These are phyloP conservation scores for Tubosaeta sp. DNA, from an alignment of 768 basidiomycete species.

Conservation along the genomic window DNA sequence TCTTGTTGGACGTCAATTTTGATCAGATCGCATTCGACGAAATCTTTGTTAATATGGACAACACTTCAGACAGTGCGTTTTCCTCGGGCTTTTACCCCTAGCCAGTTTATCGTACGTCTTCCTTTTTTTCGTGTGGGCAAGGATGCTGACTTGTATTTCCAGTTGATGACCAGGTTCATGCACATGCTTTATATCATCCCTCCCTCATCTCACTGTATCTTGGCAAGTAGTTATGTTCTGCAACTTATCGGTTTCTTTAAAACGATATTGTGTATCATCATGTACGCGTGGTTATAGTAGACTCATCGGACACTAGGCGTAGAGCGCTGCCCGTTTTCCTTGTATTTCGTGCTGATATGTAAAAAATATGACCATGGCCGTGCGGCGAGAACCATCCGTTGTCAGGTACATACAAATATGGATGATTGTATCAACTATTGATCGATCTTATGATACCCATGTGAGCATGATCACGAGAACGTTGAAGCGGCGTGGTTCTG, in stretches of 20 bases:
- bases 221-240: neutral
- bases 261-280: neutral
- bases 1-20: constrained; percentile 28
- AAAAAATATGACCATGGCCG: neutral
- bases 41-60: constrained; percentile 17
- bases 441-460: constrained; percentile 7
- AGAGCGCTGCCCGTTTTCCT: constrained; percentile 6
- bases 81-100: constrained; percentile 27
- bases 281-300: neutral
- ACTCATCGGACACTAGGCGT: constrained; percentile 3
- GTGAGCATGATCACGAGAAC: neutral
- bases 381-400: neutral
- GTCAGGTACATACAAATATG: neutral
- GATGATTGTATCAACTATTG: constrained; percentile 2
- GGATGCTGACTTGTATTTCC: constrained; percentile 7
- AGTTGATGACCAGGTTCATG: constrained; percentile 20
- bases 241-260: neutral
- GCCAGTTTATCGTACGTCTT: constrained; percentile 25
- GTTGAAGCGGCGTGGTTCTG: neutral
- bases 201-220: neutral
- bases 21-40: constrained; percentile 27
- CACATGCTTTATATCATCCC: neutral
- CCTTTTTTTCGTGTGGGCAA: neutral
- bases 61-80: constrained; percentile 12
- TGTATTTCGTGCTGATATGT: neutral